Evolutionary conservation across 106 monocot species (phyloP).

Genomic region (Dendrobium officinale): DNA sequence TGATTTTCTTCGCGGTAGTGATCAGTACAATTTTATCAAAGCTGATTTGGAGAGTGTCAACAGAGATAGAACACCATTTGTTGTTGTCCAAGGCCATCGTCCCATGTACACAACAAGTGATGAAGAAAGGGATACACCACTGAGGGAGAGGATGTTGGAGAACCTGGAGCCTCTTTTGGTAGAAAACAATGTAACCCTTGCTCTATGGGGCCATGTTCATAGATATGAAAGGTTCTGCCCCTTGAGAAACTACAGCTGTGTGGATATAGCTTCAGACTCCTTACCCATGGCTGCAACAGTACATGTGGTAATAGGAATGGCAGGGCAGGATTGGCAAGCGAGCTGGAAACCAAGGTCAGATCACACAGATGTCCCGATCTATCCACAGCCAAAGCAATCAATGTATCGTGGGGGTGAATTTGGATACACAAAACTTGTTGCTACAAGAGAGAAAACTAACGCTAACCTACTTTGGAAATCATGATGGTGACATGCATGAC

Average conservation of each 20-base stretch:
- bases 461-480: slow-evolving; percentile 79
- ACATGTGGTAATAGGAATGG: slow-evolving; percentile 95
- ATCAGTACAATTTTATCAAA: slow-evolving; percentile 84
- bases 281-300: slow-evolving; percentile 34
- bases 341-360: slow-evolving; percentile 68
- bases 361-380: slow-evolving; percentile 63
- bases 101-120: slow-evolving; percentile 96
- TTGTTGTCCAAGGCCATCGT: slow-evolving; percentile 90
- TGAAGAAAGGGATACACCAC: slow-evolving; percentile 52
- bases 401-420: slow-evolving; percentile 92
- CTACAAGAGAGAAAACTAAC: slow-evolving; percentile 80
- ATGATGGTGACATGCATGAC: slow-evolving; percentile 83
- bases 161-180: slow-evolving; percentile 72
- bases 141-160: slow-evolving; percentile 67
- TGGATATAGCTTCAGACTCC: slow-evolving; percentile 27
- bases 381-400: slow-evolving; percentile 59
- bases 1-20: slow-evolving; percentile 71
- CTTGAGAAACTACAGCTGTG: slow-evolving; percentile 59
- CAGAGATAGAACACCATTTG: slow-evolving; percentile 72
- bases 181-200: slow-evolving; percentile 80
- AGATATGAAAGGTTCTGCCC: slow-evolving; percentile 97
- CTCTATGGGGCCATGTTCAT: slow-evolving; percentile 98
- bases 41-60: slow-evolving; percentile 64
- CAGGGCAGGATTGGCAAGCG: slow-evolving; percentile 90
- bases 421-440: slow-evolving; percentile 85